Percentiles rank a stretch among this genome's conserved stretches.
Evolutionary conservation across 306 rosid species (phyloP).

Genomic region (Sicyos baderoa): DNA sequence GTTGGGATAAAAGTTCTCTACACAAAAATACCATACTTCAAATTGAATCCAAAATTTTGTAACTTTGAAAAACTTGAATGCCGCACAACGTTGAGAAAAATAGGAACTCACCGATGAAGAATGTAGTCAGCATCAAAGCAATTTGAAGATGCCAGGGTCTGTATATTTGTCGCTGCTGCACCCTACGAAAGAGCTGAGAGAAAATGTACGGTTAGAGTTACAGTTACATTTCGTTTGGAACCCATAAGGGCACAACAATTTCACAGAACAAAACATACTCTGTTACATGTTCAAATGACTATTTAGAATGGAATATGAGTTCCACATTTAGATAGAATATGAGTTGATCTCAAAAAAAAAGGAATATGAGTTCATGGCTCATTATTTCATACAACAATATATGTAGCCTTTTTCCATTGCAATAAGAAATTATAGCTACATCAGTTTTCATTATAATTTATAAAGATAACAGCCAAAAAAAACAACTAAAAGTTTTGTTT

Average conservation of each 20-base stretch:
- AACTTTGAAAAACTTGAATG: neutral
- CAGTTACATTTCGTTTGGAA: slow-evolving; percentile 10
- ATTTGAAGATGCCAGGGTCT: slow-evolving; percentile 41
- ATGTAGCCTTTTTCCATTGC: neutral
- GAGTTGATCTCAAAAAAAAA: no score
- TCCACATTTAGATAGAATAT: neutral
- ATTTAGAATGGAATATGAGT: neutral
- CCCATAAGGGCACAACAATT: neutral
- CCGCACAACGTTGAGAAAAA: slow-evolving; percentile 20
- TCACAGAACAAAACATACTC: neutral
- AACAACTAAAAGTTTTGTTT: neutral
- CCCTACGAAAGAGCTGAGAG: slow-evolving; percentile 47
- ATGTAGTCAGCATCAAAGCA: slow-evolving; percentile 63
- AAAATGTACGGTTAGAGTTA: slow-evolving; percentile 7
- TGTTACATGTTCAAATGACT: neutral
- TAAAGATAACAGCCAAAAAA: slow-evolving; percentile 11
- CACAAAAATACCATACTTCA: slow-evolving; percentile 1
- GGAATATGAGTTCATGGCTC: neutral
- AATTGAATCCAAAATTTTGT: neutral
- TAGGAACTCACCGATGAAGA: slow-evolving; percentile 61
- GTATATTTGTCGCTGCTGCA: slow-evolving; percentile 43
- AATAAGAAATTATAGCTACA: neutral
- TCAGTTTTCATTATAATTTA: neutral
- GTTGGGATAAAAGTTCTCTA: neutral
- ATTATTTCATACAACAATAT: neutral